Base-by-base conservation (phyloP, 1,139 yeast genomes). In the Kodamaea plutei region DNA sequence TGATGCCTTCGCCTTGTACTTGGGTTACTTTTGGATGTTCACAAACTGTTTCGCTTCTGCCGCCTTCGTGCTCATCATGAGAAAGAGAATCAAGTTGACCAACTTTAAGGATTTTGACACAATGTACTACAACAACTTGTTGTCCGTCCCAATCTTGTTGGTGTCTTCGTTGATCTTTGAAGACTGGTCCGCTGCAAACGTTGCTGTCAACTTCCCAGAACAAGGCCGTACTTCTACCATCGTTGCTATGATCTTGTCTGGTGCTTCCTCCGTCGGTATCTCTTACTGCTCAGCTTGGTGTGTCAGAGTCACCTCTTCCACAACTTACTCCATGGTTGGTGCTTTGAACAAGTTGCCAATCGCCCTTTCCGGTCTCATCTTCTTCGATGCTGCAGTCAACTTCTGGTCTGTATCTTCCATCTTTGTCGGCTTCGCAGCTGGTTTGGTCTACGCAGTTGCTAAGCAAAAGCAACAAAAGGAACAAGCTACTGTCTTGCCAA, bases 261-360 rank as follows among this genome's bases (percentile, higher is more conserved):
- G 98, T 58, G 74, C 84, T 45, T 83, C 95, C 25, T 83, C 97
- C 20, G 94, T 91, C 36, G 96, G 95, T 63, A 91, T 93, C 56
- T 88, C 97, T 28, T 91, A 93, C 74, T 87, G 96, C 62, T 87
- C 97, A 18, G 98, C 96, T 40, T 91, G 98, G 98, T 91, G 98
- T 76, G 95, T 91, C 41, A 85, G 98, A 69, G 97, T 89, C 43
- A 93, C 98, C 26, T 87, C 96, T 12, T 88, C 97, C 20, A 91
- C 98, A 37, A 91, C 98, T 35, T 91, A 91, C 68, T 85, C 96
- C 33, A 91, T 91, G 98, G 97, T 91, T 42, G 98, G 98, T 56
- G 98, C 98, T 34, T 77, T 91, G 62, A 91, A 91, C 76, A 93
- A 93, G 70, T 78, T 91, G 53, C 98, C 98, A 52, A 87, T 93